Conservation (phyloP, 495 filamentous ascomycete genomes). For the Arthonia radiata region DNA sequence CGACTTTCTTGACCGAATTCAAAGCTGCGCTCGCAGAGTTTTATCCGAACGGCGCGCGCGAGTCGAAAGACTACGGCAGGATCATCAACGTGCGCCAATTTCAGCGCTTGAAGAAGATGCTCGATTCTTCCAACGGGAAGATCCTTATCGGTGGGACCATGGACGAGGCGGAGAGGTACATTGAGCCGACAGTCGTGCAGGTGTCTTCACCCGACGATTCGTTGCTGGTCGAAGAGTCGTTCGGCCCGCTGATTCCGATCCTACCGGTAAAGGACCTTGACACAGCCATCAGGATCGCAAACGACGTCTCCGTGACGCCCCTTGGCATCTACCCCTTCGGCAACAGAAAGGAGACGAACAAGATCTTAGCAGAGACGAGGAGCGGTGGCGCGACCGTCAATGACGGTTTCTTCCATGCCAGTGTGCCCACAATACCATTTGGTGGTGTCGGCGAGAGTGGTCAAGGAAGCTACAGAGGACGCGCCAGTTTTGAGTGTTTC, state of each 20-base stretch:
- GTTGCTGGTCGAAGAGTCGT: slow-evolving; percentile 57
- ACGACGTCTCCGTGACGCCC: slow-evolving; percentile 52
- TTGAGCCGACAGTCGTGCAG: slow-evolving; percentile 65
- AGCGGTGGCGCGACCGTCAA: slow-evolving; percentile 65
- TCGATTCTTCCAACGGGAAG: slow-evolving; percentile 58
- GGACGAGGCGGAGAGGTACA: slow-evolving; percentile 54
- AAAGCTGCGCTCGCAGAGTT: slow-evolving; percentile 49
- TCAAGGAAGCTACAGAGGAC: slow-evolving; percentile 61
- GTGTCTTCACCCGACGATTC: slow-evolving; percentile 53
- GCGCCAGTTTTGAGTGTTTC: slow-evolving; percentile 65
- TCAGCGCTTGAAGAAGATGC: slow-evolving; percentile 63
- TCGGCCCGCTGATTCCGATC: slow-evolving; percentile 70
- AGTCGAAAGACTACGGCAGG: slow-evolving; percentile 45
- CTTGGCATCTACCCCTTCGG: slow-evolving; percentile 71
- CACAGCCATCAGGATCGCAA: slow-evolving; percentile 54
- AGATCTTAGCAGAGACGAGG: slow-evolving; percentile 33
- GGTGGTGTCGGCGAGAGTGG: slow-evolving; percentile 80
- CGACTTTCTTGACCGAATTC: slow-evolving; percentile 48
- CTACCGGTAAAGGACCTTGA: slow-evolving; percentile 50
- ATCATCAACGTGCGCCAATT: slow-evolving; percentile 63
- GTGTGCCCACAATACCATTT: slow-evolving; percentile 54
- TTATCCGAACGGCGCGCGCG: slow-evolving; percentile 58
- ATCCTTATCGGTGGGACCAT: slow-evolving; percentile 65
- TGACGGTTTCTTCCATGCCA: slow-evolving; percentile 58
- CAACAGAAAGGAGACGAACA: slow-evolving; percentile 42